Conservation (phyloP, 768 basidiomycete genomes). For the Symmetrospora coprosmae region DNA sequence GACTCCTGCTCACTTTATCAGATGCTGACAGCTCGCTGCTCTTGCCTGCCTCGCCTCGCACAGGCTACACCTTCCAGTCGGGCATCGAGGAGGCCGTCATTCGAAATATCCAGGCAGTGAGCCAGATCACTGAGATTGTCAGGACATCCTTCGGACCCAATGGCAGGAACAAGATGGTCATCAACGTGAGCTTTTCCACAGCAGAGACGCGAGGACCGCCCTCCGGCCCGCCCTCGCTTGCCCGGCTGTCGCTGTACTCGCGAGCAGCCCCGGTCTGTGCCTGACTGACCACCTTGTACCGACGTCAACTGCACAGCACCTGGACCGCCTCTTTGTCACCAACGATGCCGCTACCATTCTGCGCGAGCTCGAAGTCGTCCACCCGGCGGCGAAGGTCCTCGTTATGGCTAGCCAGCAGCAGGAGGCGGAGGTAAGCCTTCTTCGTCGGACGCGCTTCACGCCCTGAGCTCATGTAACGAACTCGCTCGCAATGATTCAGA, state of each 20-base stretch:
- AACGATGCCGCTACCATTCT: constrained; percentile 99
- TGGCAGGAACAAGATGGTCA: constrained; percentile 94
- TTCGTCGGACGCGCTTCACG: neutral
- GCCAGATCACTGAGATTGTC: constrained; percentile 84
- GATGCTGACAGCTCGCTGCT: neutral
- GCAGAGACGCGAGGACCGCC: no score
- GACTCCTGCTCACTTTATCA: neutral
- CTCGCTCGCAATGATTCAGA: constrained; percentile 42
- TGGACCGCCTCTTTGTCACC: constrained; percentile 88
- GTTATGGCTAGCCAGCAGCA: constrained; percentile 97
- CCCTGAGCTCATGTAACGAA: neutral
- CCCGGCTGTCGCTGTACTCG: no score
- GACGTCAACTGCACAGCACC: constrained; percentile 50
- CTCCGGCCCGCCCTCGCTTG: no score
- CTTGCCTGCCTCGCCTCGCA: neutral
- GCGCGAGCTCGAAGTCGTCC: constrained; percentile 91
- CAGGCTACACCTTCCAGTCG: constrained; percentile 47
- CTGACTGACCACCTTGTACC: no score
- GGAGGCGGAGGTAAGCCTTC: constrained; percentile 61
- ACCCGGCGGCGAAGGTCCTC: constrained; percentile 96
- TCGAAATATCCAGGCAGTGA: constrained; percentile 89
- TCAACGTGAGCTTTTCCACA: constrained; percentile 57
- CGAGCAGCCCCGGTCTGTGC: no score
- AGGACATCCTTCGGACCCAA: constrained; percentile 46
- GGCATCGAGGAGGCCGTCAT: constrained; percentile 95